Percentiles rank a stretch among this genome's conserved stretches.
Evolutionary conservation across 345 rosid genomes (phyloP).

Genomic region (Lagerstroemia speciosa): DNA sequence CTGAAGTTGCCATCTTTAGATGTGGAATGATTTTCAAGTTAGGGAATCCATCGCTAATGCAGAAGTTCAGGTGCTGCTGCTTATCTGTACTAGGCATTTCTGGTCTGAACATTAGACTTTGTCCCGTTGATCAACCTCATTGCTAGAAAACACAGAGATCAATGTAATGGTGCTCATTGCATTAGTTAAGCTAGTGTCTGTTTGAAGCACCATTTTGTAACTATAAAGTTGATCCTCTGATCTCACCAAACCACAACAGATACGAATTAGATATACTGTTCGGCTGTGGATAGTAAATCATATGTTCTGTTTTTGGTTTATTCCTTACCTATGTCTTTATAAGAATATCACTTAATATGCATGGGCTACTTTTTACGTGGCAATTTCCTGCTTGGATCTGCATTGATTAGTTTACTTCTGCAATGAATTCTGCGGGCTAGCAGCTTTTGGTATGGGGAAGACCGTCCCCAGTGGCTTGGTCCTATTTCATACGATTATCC

Average conservation of each 20-base stretch:
- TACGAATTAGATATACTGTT: not conserved
- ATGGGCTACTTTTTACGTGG: not conserved
- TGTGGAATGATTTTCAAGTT: not conserved
- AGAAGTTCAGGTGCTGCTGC: not conserved
- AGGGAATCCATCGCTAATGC: not conserved
- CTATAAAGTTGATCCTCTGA: not conserved
- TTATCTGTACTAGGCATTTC: not conserved
- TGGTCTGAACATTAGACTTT: not conserved
- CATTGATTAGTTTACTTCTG: not conserved
- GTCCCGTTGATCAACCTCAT: not conserved
- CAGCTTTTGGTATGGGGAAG: constrained; percentile 89
- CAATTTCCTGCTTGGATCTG: not conserved
- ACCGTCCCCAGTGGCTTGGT: constrained; percentile 94
- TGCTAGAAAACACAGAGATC: not conserved
- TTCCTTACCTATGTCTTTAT: not conserved
- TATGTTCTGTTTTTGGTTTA: not conserved
- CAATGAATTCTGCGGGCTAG: constrained; percentile 15
- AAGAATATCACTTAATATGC: not conserved
- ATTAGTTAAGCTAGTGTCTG: not conserved
- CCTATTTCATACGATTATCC: constrained; percentile 78
- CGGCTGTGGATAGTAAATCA: not conserved
- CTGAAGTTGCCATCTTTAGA: not conserved
- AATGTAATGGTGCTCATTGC: not conserved
- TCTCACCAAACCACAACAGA: not conserved
- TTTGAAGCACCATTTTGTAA: not conserved